Conservation (phyloP, 2,329 filamentous ascomycete genomes). For the Tolypocladium nubicola region DNA sequence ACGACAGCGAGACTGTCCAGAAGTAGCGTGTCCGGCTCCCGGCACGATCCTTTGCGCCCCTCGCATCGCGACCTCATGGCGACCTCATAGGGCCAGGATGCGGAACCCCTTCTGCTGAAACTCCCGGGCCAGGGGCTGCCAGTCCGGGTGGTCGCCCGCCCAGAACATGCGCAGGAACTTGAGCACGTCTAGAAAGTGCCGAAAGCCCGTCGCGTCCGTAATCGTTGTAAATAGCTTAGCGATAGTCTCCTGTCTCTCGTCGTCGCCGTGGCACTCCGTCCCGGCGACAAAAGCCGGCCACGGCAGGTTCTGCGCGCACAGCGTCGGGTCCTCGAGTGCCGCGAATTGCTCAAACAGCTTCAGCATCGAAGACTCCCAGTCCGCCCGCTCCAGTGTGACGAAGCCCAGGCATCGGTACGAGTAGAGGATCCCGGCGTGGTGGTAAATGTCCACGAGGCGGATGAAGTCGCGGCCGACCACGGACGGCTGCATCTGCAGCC, state of each 20-base stretch:
- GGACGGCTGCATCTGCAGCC: conserved; percentile 9
- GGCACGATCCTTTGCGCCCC: not conserved
- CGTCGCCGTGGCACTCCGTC: conserved; percentile 12
- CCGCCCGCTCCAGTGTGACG: conserved; percentile 3
- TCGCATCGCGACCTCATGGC: conserved; percentile 5
- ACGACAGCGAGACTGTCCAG: conserved; percentile 21
- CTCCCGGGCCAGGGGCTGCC: conserved; percentile 13
- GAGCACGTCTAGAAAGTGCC: conserved; percentile 11
- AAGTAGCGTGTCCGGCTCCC: not conserved
- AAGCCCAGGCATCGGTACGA: conserved; percentile 14
- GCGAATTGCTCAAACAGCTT: conserved; percentile 13
- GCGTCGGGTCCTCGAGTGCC: conserved; percentile 10
- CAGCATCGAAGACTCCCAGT: conserved; percentile 7
- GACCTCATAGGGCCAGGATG: conserved; percentile 11
- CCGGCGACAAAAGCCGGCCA: conserved; percentile 19
- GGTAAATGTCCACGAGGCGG: conserved; percentile 17
- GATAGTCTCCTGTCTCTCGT: conserved; percentile 9
- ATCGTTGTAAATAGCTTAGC: conserved; percentile 7
- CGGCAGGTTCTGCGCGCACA: conserved; percentile 16
- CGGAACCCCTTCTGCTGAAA: conserved; percentile 11
- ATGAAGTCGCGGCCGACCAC: conserved; percentile 13
- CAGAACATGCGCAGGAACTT: conserved; percentile 15
- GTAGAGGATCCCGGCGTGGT: conserved; percentile 16
- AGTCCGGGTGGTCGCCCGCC: conserved; percentile 12
- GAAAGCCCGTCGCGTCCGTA: conserved; percentile 11